Evolutionary conservation across 108 stramenopile genomes (phyloP).

Genomic region (Cyclotella choctawhatcheeana): DNA sequence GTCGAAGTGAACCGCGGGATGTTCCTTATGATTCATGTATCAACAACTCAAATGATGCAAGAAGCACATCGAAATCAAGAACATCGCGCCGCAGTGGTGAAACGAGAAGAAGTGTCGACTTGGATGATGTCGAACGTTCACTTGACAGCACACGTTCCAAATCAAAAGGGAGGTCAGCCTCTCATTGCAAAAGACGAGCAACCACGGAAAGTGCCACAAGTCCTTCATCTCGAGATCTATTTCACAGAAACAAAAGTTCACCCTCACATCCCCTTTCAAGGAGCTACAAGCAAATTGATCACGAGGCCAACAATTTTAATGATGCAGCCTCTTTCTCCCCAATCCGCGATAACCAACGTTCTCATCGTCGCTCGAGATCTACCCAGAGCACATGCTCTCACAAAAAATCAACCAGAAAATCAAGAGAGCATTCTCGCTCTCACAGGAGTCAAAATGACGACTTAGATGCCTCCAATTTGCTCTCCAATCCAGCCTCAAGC

Average conservation of each 20-base stretch:
- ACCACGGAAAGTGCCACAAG: neutral
- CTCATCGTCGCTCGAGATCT: neutral
- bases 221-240: neutral
- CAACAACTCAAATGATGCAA: neutral
- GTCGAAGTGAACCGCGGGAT: neutral
- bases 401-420: neutral
- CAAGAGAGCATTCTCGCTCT: neutral
- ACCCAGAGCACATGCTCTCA: neutral
- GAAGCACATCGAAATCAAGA: neutral
- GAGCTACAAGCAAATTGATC: constrained; percentile 7
- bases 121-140: constrained; percentile 9
- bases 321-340: neutral
- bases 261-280: neutral
- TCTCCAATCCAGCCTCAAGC: neutral
- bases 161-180: neutral
- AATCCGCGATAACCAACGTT: neutral
- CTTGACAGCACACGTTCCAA: constrained; percentile 3
- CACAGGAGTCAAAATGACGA: neutral
- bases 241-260: neutral
- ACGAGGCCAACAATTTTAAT: neutral
- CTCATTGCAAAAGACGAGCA: neutral
- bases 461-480: neutral
- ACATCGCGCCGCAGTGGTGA: constrained; percentile 3
- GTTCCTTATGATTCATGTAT: neutral
- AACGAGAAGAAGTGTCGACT: neutral